Percentiles rank a stretch among this genome's conserved stretches.
phyloP scores from a whole-genome alignment of 2,329 filamentous ascomycete genomes.

The Ascocoryne sarcoides region DNA sequence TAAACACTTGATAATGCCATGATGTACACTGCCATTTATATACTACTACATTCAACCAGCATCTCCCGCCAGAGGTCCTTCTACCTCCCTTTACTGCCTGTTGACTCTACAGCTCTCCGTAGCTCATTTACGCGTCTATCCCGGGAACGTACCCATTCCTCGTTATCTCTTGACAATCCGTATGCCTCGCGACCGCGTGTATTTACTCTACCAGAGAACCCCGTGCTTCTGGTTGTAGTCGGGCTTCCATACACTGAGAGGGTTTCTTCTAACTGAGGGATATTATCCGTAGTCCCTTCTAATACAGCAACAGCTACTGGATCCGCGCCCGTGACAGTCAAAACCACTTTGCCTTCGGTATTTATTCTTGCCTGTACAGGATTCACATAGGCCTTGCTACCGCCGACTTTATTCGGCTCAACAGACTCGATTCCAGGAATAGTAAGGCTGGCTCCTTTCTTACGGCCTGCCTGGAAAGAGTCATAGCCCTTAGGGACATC shows the following conservation, averaged over 20 bases:
- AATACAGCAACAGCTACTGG: slow-evolving; percentile 21
- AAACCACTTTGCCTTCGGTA: slow-evolving; percentile 21
- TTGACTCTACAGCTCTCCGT: no score
- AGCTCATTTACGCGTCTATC: no score
- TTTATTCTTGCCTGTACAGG: slow-evolving; percentile 23
- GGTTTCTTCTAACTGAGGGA: background rate
- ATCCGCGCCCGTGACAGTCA: slow-evolving; percentile 20
- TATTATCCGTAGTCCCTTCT: background rate
- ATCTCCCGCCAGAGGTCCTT: no score
- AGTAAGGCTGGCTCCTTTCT: background rate
- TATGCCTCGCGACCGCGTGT: background rate
- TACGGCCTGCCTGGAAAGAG: slow-evolving; percentile 4
- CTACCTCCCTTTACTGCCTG: no score
- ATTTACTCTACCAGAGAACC: background rate
- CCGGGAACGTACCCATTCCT: no score
- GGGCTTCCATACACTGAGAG: background rate
- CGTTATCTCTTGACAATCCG: no score
- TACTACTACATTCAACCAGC: no score
- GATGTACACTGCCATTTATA: no score
- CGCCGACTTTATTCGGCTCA: slow-evolving; percentile 24
- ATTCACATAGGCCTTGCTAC: slow-evolving; percentile 25
- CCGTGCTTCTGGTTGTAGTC: background rate
- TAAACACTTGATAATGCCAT: no score
- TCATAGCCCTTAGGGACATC: slow-evolving; percentile 14
- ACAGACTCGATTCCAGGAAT: slow-evolving; percentile 17